These are phyloP conservation scores for Diplodia sapinea DNA, from an alignment of 2,329 filamentous ascomycete species.

Conservation along the genomic window DNA sequence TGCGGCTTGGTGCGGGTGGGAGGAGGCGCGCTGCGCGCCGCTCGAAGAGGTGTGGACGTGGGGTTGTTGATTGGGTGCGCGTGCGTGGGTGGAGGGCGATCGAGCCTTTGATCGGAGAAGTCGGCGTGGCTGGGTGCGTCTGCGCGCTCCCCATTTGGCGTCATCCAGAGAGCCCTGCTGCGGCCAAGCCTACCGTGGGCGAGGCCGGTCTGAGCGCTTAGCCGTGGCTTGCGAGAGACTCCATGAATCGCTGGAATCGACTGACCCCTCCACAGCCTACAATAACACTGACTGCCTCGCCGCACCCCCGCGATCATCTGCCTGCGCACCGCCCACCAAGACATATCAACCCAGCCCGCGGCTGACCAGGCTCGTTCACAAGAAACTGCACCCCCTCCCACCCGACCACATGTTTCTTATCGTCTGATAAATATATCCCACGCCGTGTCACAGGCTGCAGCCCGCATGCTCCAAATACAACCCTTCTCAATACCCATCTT, in stretches of 20 bases:
- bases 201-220: conserved; percentile 21
- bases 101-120: conserved; percentile 27
- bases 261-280: conserved; percentile 28
- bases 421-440: conserved; percentile 24
- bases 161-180: conserved; percentile 21
- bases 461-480: conserved; percentile 6
- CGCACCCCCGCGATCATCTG: conserved; percentile 30
- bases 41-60: conserved; percentile 9
- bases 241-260: conserved; percentile 28
- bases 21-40: conserved; percentile 22
- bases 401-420: conserved; percentile 9
- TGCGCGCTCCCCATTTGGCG: conserved; percentile 24
- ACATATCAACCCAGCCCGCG: conserved; percentile 21
- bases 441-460: conserved; percentile 14
- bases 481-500: conserved; percentile 6
- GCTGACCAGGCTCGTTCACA: conserved; percentile 1
- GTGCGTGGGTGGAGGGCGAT: conserved; percentile 18
- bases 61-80: conserved; percentile 17
- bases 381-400: conserved; percentile 10
- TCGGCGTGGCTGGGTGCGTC: conserved; percentile 25
- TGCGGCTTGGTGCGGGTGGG: conserved; percentile 10
- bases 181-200: conserved; percentile 9
- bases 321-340: conserved; percentile 11
- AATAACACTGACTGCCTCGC: conserved; percentile 24
- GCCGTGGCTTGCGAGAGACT: conserved; percentile 23